These are phyloP conservation scores for Chlamydomonas reinhardtii DNA, from an alignment of 163 green algal genomes.

Conservation along the genomic window DNA sequence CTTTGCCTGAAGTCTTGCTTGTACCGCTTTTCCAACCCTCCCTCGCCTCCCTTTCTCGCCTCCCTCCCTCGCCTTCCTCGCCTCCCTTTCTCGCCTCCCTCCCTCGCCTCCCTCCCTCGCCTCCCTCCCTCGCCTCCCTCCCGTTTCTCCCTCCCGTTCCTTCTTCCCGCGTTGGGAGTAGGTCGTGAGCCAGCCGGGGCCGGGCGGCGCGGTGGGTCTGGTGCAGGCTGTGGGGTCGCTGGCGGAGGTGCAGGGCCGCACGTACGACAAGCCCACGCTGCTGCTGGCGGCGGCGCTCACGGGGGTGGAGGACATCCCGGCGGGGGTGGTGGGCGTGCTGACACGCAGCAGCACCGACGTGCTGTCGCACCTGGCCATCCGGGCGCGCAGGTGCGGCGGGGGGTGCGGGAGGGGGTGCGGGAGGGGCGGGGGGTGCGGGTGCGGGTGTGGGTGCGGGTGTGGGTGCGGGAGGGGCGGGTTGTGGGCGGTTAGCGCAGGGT, in stretches of 20 bases:
- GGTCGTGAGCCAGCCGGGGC: conserved; percentile 54
- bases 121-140: neutral
- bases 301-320: conserved; percentile 92
- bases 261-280: conserved; percentile 52
- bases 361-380: conserved; percentile 91
- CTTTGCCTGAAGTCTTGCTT: no score
- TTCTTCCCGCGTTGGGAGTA: no score
- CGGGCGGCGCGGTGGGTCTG: conserved; percentile 13
- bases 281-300: conserved; percentile 66
- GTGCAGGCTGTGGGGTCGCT: conserved; percentile 45
- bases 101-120: no score
- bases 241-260: conserved; percentile 53
- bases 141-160: no score
- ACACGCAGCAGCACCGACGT: conserved; percentile 85
- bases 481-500: no score
- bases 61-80: no score
- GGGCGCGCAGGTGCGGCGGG: conserved; percentile 68
- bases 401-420: neutral
- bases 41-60: no score
- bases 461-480: no score
- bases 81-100: no score
- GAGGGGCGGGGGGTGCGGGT: neutral
- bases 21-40: no score
- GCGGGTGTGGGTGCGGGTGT: neutral
- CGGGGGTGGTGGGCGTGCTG: conserved; percentile 79